These are phyloP conservation scores for Exophiala sp. DNA, from an alignment of 2,329 filamentous ascomycete genomes.

Conservation along the genomic window DNA sequence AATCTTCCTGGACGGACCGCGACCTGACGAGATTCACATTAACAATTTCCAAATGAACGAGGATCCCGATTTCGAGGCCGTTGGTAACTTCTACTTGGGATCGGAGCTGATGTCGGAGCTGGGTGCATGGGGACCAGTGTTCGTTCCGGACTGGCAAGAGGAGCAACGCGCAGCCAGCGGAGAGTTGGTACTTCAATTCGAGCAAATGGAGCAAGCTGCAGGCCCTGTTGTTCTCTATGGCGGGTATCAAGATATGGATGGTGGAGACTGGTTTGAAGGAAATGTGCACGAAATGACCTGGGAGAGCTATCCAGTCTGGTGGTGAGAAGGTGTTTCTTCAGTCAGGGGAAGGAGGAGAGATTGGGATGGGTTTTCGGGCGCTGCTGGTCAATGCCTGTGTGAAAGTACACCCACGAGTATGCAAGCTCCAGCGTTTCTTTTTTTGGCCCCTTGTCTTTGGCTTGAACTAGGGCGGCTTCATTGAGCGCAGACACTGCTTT, in stretches of 20 bases:
- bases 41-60: constrained; percentile 15
- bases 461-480: not conserved
- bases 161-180: not conserved
- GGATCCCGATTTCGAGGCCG: constrained; percentile 17
- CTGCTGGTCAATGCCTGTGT: not conserved
- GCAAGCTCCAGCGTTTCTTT: not conserved
- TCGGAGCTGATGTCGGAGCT: constrained; percentile 17
- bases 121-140: constrained; percentile 8
- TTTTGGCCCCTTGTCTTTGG: not conserved
- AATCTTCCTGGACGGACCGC: constrained; percentile 11
- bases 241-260: constrained; percentile 1
- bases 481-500: not conserved
- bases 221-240: not conserved
- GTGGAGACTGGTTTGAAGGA: constrained; percentile 3
- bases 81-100: constrained; percentile 11
- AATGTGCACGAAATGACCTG: not conserved
- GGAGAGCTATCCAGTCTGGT: constrained; percentile 10
- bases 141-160: constrained; percentile 11
- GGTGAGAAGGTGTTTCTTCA: not conserved
- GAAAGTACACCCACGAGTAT: not conserved
- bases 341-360: not conserved
- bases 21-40: constrained; percentile 15
- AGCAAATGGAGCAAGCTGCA: not conserved
- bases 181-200: not conserved
- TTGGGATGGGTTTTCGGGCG: not conserved